These are phyloP conservation scores for Hymenoscyphus fraxineus DNA, from an alignment of 2,329 filamentous ascomycete genomes.

Conservation along the genomic window DNA sequence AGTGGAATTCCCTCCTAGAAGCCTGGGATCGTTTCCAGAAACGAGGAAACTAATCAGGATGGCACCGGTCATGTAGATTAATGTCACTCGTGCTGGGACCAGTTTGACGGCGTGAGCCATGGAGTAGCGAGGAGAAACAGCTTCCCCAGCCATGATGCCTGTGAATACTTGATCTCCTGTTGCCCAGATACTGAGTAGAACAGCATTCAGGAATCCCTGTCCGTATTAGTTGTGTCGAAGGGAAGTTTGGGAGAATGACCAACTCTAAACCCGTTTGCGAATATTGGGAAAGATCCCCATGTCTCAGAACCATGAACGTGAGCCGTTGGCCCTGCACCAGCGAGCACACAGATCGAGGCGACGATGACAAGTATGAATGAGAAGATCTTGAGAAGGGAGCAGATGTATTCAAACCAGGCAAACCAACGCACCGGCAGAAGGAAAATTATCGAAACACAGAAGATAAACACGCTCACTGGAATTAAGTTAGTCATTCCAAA, in stretches of 20 bases:
- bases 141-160: constrained; percentile 28
- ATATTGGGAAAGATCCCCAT: constrained; percentile 35
- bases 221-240: background rate
- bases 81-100: constrained; percentile 15
- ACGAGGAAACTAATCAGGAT: constrained; percentile 23
- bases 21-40: constrained; percentile 19
- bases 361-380: constrained; percentile 38
- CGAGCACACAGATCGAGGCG: constrained; percentile 37
- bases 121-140: constrained; percentile 15
- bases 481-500: background rate
- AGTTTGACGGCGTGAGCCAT: constrained; percentile 18
- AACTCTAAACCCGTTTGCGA: constrained; percentile 37
- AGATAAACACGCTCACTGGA: constrained; percentile 21
- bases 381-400: constrained; percentile 38
- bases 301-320: constrained; percentile 33
- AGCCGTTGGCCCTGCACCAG: constrained; percentile 39
- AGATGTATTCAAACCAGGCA: constrained; percentile 38
- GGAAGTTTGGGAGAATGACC: background rate
- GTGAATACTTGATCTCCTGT: constrained; percentile 30
- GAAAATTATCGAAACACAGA: constrained; percentile 21
- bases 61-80: constrained; percentile 15
- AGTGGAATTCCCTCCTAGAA: constrained; percentile 18
- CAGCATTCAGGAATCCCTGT: constrained; percentile 32
- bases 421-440: constrained; percentile 28
- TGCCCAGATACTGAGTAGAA: constrained; percentile 19